Percentiles rank a stretch among this genome's conserved stretches.
Conservation (phyloP, 2,329 filamentous ascomycete species). For the Zymoseptoria passerinii region DNA sequence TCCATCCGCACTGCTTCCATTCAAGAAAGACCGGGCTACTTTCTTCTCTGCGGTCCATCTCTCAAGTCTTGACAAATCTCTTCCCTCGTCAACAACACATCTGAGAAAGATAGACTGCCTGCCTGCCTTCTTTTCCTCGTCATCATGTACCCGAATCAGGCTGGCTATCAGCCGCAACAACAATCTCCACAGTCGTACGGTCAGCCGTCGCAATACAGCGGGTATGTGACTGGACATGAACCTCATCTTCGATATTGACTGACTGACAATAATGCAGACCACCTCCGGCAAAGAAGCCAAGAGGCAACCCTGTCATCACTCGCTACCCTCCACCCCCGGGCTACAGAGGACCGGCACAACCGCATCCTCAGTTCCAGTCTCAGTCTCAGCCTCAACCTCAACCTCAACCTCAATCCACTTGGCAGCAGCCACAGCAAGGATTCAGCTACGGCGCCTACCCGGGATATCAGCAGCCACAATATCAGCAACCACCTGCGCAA, state of each 20-base stretch:
- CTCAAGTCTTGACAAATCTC: background rate
- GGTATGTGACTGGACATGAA: slow-evolving; percentile 1
- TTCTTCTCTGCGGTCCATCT: slow-evolving; percentile 2
- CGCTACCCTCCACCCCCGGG: slow-evolving; percentile 44
- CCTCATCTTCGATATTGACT: background rate
- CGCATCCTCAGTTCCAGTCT: slow-evolving; percentile 2
- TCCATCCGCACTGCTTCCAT: slow-evolving; percentile 1
- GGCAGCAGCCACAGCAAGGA: slow-evolving; percentile 1
- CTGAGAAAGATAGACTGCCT: slow-evolving; percentile 4
- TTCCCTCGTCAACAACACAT: background rate
- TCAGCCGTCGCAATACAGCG: slow-evolving; percentile 6
- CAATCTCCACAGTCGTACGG: slow-evolving; percentile 2
- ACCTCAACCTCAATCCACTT: slow-evolving; percentile 5
- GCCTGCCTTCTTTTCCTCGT: background rate
- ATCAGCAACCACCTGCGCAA: background rate
- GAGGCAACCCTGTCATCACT: slow-evolving; percentile 42
- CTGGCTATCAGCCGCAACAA: slow-evolving; percentile 1
- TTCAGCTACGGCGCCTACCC: slow-evolving; percentile 4
- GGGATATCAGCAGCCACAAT: background rate
- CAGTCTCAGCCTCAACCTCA: slow-evolving; percentile 4
- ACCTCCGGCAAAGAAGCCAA: slow-evolving; percentile 35
- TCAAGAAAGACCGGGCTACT: background rate
- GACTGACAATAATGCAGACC: slow-evolving; percentile 11
- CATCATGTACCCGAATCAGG: slow-evolving; percentile 6
- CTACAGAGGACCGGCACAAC: slow-evolving; percentile 28